phyloP scores from a whole-genome alignment of 1,284 basidiomycete genomes.

The Microbotryum silenes-acaulis region DNA sequence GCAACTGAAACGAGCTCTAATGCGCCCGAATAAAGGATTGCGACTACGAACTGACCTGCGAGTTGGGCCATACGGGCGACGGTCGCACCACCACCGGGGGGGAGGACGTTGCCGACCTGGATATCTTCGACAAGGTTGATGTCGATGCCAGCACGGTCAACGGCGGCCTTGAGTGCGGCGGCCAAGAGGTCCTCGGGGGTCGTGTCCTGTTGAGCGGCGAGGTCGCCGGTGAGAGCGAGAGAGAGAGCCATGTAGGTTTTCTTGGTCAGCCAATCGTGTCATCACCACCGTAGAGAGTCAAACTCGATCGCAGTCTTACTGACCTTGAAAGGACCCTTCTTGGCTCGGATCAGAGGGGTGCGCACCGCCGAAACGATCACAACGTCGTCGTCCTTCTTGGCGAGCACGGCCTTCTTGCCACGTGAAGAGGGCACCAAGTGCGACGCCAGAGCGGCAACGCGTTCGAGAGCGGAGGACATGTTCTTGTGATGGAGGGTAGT shows the following conservation, averaged over 20 bases:
- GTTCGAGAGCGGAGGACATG: conserved; percentile 2
- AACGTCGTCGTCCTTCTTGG: conserved; percentile 67
- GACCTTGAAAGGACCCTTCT: not conserved
- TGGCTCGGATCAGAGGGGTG: conserved; percentile 76
- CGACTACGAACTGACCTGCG: conserved; percentile 41
- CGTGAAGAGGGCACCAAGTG: conserved; percentile 19
- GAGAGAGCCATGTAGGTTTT: too few species aligned
- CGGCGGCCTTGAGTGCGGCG: conserved; percentile 65
- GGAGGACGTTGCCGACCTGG: conserved; percentile 87
- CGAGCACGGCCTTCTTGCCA: conserved; percentile 50
- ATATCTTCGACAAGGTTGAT: conserved; percentile 79
- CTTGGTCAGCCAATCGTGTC: too few species aligned
- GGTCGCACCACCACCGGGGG: conserved; percentile 79
- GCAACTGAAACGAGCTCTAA: not conserved
- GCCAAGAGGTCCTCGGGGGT: conserved; percentile 83
- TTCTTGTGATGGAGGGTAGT: too few species aligned
- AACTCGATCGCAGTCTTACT: too few species aligned
- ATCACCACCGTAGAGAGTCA: too few species aligned
- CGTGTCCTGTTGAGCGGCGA: conserved; percentile 55
- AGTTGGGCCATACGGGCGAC: conserved; percentile 92
- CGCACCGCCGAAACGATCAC: conserved; percentile 84
- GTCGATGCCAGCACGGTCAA: conserved; percentile 53
- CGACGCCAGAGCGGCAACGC: conserved; percentile 22
- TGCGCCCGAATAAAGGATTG: not conserved
- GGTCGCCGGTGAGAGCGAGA: too few species aligned